Percentiles rank a stretch among this genome's conserved stretches.
These are phyloP conservation scores for Moricandia moricandioides DNA, from an alignment of 345 rosid species.

Conservation along the genomic window DNA sequence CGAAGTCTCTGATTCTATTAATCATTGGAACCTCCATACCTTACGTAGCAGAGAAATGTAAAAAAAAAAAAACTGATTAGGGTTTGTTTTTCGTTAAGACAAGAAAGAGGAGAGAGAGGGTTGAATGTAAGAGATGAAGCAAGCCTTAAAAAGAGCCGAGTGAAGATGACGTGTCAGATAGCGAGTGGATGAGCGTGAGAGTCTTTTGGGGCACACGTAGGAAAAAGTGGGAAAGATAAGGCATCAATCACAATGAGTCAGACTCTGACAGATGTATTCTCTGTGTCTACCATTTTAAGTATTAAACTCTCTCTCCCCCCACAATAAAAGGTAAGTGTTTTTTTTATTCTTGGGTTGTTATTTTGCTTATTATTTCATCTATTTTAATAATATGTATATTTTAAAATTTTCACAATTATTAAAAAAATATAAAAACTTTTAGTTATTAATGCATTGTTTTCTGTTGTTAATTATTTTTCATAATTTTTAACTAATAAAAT, in stretches of 20 bases:
- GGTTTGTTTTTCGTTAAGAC: constrained; percentile 26
- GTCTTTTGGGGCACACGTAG: constrained; percentile 18
- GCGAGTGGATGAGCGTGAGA: constrained; percentile 3
- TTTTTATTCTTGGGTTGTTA: neutral
- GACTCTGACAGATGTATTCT: constrained; percentile 32
- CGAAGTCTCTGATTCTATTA: constrained; percentile 59
- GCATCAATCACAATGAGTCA: constrained; percentile 18
- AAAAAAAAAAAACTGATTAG: neutral
- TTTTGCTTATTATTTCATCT: neutral
- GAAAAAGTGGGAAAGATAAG: constrained; percentile 31
- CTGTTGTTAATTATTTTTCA: no score
- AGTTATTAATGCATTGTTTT: no score
- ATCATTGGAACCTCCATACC: constrained; percentile 73
- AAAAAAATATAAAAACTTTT: no score
- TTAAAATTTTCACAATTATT: no score
- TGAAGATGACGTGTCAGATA: constrained; percentile 22
- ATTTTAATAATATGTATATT: no score
- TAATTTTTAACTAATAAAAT: no score
- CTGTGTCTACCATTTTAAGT: constrained; percentile 26
- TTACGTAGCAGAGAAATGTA: neutral
- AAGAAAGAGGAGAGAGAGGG: neutral
- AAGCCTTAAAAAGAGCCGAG: neutral
- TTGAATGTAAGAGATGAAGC: neutral
- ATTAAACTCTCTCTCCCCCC: neutral
- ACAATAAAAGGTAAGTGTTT: neutral